phyloP scores from a whole-genome alignment of 345 rosid species.

The Moricandia moricandioides region DNA sequence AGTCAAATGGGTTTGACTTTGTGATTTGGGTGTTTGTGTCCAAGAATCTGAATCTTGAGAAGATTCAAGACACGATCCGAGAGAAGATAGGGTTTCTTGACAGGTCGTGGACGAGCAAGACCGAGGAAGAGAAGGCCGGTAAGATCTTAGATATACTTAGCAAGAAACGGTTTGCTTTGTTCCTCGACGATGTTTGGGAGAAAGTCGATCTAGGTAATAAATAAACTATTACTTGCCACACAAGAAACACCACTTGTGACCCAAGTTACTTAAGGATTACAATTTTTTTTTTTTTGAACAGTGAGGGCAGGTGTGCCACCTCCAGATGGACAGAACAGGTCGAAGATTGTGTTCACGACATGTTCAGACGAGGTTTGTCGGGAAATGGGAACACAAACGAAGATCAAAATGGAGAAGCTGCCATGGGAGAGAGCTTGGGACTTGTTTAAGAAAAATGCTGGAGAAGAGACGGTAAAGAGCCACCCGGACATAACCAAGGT shows the following conservation, averaged over 20 bases:
- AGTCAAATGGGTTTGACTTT: slow-evolving; percentile 33
- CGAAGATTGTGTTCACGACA: slow-evolving; percentile 39
- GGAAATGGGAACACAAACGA: slow-evolving; percentile 37
- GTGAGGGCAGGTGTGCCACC: slow-evolving; percentile 36
- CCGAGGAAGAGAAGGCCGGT: slow-evolving; percentile 27
- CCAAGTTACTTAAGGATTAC: neutral
- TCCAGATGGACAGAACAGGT: slow-evolving; percentile 29
- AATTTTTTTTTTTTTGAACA: neutral
- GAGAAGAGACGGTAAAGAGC: slow-evolving; percentile 29
- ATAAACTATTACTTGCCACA: neutral
- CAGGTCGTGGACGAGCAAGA: slow-evolving; percentile 34
- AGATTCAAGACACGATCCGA: slow-evolving; percentile 38
- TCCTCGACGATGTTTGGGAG: slow-evolving; percentile 44
- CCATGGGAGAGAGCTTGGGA: slow-evolving; percentile 37
- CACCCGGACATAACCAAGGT: slow-evolving; percentile 39
- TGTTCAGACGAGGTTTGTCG: slow-evolving; percentile 40
- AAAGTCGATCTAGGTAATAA: slow-evolving; percentile 35
- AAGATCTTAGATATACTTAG: slow-evolving; percentile 33
- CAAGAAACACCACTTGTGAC: neutral
- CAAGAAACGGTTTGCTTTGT: slow-evolving; percentile 37
- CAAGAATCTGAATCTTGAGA: slow-evolving; percentile 33
- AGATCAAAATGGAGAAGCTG: slow-evolving; percentile 36
- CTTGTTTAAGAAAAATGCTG: slow-evolving; percentile 37
- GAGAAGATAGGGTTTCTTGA: slow-evolving; percentile 38
- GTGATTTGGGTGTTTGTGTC: slow-evolving; percentile 44